A percentile compares a stretch with the other conserved stretches of the same genome.
phyloP scores from a whole-genome alignment of 129 eudicot genomes.

The Chrysanthemum seticuspe region DNA sequence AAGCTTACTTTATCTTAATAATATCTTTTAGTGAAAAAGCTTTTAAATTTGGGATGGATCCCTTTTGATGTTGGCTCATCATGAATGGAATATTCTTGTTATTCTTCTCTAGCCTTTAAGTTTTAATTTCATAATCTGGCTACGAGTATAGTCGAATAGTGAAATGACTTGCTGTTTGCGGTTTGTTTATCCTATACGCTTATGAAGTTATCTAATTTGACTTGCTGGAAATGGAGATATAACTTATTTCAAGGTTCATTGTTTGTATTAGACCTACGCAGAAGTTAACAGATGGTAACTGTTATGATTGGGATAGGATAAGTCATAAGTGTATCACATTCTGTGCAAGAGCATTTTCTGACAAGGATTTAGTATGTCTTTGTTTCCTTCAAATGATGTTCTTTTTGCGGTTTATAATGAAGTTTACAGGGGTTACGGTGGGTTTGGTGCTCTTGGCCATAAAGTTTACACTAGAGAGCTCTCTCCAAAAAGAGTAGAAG shows the following conservation, averaged over 20 bases:
- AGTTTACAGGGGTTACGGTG: conserved; percentile 99
- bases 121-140: too few species aligned
- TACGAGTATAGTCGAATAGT: background rate
- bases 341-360: background rate
- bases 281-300: background rate
- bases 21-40: conserved; percentile 2
- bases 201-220: background rate
- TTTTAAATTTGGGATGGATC: background rate
- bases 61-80: background rate
- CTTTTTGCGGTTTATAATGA: conserved; percentile 41
- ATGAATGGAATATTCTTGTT: background rate
- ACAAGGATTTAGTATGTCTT: background rate
- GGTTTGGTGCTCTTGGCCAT: conserved; percentile 99
- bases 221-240: background rate
- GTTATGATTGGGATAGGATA: background rate
- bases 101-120: too few species aligned
- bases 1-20: background rate
- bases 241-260: background rate
- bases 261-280: background rate
- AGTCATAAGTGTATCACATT: background rate
- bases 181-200: background rate
- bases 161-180: background rate
- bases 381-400: conserved; percentile 41
- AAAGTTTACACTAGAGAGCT: conserved; percentile 80
- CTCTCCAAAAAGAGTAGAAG: conserved; percentile 73